Conservation (phyloP, 2,329 filamentous ascomycete genomes). For the Venturia oleaginea region DNA sequence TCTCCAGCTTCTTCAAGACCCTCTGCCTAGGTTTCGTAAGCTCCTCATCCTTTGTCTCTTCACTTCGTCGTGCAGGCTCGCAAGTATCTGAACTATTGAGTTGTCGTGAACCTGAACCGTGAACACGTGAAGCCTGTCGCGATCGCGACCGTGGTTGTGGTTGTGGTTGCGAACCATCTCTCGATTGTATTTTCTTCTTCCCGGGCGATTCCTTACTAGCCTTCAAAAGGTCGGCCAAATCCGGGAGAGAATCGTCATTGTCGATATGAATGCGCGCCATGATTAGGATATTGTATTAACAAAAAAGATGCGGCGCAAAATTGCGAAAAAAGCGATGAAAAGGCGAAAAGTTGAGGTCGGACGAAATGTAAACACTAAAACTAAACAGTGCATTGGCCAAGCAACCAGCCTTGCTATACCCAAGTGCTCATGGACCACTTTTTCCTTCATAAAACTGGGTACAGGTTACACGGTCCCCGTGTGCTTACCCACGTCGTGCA, state of each 20-base stretch:
- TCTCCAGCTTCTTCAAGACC: background rate
- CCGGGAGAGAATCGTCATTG: conserved; percentile 17
- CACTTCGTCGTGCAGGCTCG: background rate
- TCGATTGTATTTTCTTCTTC: conserved; percentile 2
- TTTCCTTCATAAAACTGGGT: no score
- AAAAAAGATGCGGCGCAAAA: background rate
- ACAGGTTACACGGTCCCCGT: no score
- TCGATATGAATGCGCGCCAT: conserved; percentile 16
- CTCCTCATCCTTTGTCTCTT: background rate
- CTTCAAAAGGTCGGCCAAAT: conserved; percentile 15
- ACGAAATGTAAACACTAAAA: background rate
- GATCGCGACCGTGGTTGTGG: background rate
- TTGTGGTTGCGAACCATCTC: background rate
- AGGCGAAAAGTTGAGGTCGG: background rate
- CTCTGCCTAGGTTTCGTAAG: background rate
- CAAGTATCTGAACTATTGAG: background rate
- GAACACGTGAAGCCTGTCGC: background rate
- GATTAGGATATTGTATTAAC: background rate
- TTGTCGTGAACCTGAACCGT: background rate
- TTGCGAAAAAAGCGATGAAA: background rate
- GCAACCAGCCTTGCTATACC: background rate
- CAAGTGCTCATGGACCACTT: no score
- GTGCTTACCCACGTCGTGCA: no score
- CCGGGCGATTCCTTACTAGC: background rate
- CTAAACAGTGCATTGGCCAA: background rate